phyloP scores from a whole-genome alignment of 2,329 filamentous ascomycete species.

The Trichophyton benhamiae region DNA sequence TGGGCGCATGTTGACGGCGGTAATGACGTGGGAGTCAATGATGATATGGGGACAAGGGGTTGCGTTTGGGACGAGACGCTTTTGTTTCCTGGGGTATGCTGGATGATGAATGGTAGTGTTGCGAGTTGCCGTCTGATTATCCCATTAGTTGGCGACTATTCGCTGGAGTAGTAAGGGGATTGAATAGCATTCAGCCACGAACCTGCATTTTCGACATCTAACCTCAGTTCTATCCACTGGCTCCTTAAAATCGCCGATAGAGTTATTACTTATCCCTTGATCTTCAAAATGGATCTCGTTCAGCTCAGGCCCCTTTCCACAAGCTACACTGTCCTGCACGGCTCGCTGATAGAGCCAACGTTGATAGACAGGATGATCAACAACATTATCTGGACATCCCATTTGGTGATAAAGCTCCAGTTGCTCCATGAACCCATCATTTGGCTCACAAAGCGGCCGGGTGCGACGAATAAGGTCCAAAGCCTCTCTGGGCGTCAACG shows the following conservation, averaged over 20 bases:
- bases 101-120: conserved; percentile 54
- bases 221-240: conserved; percentile 42
- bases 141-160: background rate
- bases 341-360: conserved; percentile 59
- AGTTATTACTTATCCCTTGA: conserved; percentile 27
- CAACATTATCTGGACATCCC: conserved; percentile 60
- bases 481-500: conserved; percentile 50
- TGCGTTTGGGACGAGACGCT: conserved; percentile 1
- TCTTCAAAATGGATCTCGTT: conserved; percentile 63
- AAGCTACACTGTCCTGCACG: conserved; percentile 55
- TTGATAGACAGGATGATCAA: conserved; percentile 64
- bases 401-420: conserved; percentile 78
- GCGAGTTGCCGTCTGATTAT: conserved; percentile 41
- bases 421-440: conserved; percentile 82
- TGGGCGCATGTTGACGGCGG: conserved; percentile 54
- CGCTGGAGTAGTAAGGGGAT: background rate
- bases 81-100: conserved; percentile 41
- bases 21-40: conserved; percentile 14
- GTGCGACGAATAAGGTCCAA: conserved; percentile 56
- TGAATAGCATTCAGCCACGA: conserved; percentile 25
- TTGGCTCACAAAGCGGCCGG: conserved; percentile 73
- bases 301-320: conserved; percentile 64
- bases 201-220: conserved; percentile 82
- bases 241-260: conserved; percentile 15
- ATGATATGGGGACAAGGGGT: conserved; percentile 8